Percentiles rank a stretch among this genome's conserved stretches.
phyloP scores from a whole-genome alignment of 352 stramenopile species.

The Sclerospora graminicola region DNA sequence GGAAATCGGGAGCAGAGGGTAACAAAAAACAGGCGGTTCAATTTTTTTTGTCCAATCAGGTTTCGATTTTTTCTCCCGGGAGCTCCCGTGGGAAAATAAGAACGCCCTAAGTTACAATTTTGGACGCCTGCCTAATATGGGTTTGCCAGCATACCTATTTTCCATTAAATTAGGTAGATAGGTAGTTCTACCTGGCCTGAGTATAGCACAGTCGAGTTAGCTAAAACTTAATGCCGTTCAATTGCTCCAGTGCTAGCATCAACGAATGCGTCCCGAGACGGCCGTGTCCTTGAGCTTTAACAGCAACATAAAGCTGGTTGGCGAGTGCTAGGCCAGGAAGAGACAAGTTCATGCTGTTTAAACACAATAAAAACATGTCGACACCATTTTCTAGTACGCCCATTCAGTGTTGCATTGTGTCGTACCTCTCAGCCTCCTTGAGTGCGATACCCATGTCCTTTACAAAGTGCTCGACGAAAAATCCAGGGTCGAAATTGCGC shows the following conservation, averaged over 20 bases:
- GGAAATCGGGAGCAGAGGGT: no score
- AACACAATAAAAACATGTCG: constrained; percentile 1
- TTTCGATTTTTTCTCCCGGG: no score
- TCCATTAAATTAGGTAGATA: no score
- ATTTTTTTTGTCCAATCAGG: no score
- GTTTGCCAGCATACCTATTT: no score
- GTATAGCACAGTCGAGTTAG: neutral
- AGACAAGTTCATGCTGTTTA: constrained; percentile 70
- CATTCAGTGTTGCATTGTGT: neutral
- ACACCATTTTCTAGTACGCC: neutral
- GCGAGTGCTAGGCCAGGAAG: constrained; percentile 77
- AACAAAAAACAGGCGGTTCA: no score
- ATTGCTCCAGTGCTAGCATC: constrained; percentile 78
- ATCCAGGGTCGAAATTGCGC: constrained; percentile 82
- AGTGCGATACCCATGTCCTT: constrained; percentile 88
- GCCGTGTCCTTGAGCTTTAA: constrained; percentile 78
- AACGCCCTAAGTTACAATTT: no score
- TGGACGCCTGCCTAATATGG: no score
- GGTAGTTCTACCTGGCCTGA: no score
- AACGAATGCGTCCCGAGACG: constrained; percentile 75
- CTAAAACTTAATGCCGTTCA: constrained; percentile 50
- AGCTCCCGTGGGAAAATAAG: no score
- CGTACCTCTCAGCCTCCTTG: constrained; percentile 68
- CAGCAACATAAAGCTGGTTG: constrained; percentile 79
- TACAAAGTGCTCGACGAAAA: constrained; percentile 88